These are phyloP conservation scores for Micractinium sp. DNA, from an alignment of 139 green algal species.

Conservation along the genomic window DNA sequence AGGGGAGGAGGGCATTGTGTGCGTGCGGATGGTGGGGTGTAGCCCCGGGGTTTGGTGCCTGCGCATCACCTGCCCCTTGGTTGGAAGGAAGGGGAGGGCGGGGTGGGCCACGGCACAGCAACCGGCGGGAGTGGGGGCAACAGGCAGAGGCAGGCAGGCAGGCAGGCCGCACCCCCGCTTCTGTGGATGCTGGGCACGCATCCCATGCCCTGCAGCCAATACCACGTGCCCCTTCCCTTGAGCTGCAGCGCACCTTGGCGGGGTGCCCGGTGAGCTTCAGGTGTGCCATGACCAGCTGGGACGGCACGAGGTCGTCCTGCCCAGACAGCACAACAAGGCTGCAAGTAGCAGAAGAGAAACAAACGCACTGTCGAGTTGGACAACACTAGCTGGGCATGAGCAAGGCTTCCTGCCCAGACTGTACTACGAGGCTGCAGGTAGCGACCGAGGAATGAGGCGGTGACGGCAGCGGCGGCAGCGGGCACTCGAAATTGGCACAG, in stretches of 20 bases:
- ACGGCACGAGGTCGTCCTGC: conserved; percentile 60
- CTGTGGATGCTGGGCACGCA: background rate
- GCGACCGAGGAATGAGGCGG: background rate
- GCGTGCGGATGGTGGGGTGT: background rate
- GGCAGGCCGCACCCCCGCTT: background rate
- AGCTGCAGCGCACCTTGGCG: conserved; percentile 25
- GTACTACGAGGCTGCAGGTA: background rate
- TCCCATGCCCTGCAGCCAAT: too few species aligned
- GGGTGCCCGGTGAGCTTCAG: conserved; percentile 28
- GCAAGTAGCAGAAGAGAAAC: background rate
- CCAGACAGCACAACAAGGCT: conserved; percentile 46
- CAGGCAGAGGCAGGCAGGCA: background rate
- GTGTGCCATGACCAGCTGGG: conserved; percentile 46
- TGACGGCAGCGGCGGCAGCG: background rate
- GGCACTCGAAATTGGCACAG: background rate
- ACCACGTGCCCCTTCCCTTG: too few species aligned
- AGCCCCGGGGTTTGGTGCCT: too few species aligned
- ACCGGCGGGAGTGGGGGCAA: background rate
- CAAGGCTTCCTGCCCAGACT: background rate
- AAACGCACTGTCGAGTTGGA: too few species aligned
- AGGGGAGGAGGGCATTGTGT: background rate
- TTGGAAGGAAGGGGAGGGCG: too few species aligned
- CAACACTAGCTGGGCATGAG: background rate
- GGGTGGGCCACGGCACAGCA: too few species aligned
- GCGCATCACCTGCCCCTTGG: too few species aligned